Base-by-base conservation (phyloP, 169 alveolate species). In the Haemoproteus tartakovskyi region DNA sequence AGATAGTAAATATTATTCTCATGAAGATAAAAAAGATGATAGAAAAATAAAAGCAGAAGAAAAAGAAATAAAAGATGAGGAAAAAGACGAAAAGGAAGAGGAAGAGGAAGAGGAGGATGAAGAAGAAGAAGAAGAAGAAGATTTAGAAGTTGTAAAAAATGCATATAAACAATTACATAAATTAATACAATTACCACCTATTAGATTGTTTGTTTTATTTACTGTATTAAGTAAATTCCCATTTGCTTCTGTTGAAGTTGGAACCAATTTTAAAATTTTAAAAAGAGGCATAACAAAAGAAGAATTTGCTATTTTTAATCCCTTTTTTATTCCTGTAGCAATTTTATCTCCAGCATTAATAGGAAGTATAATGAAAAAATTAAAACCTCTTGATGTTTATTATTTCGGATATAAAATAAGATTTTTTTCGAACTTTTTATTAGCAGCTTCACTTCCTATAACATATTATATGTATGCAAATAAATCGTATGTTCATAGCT, bases 231-330 rank as follows among this genome's bases (percentile, higher is more conserved):
- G 36, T 38, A 70, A 79, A 19, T 60, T 88, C 8, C 87, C 87
- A 46, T 88, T 63, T 62, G 64, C 89, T 30, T 78, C 90, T 4
- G 91, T 81, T 41, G 84, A 74, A 12, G 89, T 86, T 41, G 88
- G 62, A 43, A 70, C 90, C 14, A 89, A 88, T 47, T 86, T 88
- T 19, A 80, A 88, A 52, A 54, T 88, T 74, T 64, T 88, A 26
- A 80, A 79, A 51, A 84, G 79, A 59, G 93, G 93, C 0, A 60
- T 88, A 47, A 62, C 88, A 2, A 80, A 62, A 62, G 93, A 88
- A 63, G 57, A 81, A 57, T 88, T 84, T 40, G 93, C 90, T 2
- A 21, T 81, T 4, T 45, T 79, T 16, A 80, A 79, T 33, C 90
- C 91, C 11, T 38, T 88, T 5, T 51, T 80, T 38, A 79, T 88